Evolutionary conservation across 768 basidiomycete species (phyloP).

Genomic region (Cystobasidiopsis lactophilus): DNA sequence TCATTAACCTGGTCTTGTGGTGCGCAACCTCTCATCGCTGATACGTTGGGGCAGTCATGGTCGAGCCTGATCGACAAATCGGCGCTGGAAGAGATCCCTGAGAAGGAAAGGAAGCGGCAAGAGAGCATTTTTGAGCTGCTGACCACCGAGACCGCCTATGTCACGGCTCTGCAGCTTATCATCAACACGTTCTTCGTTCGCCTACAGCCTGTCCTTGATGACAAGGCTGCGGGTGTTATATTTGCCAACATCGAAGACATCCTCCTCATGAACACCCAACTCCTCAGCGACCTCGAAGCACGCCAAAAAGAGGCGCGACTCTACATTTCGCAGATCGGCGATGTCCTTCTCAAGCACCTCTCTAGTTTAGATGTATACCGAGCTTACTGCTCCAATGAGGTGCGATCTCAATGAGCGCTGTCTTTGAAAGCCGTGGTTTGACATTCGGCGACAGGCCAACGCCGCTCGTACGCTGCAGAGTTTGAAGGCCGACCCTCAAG

Average conservation of each 20-base stretch:
- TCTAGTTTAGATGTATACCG: constrained; percentile 44
- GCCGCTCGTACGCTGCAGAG: constrained; percentile 12
- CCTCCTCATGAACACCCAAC: constrained; percentile 29
- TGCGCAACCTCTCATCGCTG: neutral
- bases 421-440: neutral
- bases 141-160: constrained; percentile 68
- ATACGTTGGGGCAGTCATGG: constrained; percentile 44
- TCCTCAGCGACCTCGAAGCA: constrained; percentile 71
- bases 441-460: constrained; percentile 5
- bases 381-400: neutral
- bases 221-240: constrained; percentile 54
- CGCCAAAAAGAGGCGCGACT: constrained; percentile 77
- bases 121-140: constrained; percentile 95
- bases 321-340: constrained; percentile 77
- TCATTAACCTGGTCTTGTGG: neutral
- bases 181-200: constrained; percentile 76
- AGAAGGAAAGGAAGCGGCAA: constrained; percentile 60
- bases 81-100: constrained; percentile 57
- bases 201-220: constrained; percentile 46
- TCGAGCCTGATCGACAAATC: constrained; percentile 69
- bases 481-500: constrained; percentile 6
- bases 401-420: neutral
- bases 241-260: constrained; percentile 44
- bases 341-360: constrained; percentile 55
- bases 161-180: constrained; percentile 71